Evolutionary conservation across 306 rosid genomes (phyloP).

Genomic region (Arachis hypogaea): DNA sequence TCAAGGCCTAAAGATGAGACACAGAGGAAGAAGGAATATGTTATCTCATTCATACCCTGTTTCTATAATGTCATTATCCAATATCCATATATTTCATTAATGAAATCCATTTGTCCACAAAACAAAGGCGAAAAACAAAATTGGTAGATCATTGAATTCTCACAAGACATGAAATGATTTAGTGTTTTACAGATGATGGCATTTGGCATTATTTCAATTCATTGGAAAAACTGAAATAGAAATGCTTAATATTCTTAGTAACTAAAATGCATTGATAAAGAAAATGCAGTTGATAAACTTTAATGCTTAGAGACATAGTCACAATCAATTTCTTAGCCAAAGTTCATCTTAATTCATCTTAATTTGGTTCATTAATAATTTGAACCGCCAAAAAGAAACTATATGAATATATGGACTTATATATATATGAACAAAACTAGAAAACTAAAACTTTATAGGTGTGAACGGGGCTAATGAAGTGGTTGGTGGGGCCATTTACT

Average conservation of each 20-base stretch:
- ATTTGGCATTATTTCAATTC: neutral
- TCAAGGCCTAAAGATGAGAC: conserved; percentile 1
- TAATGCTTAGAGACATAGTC: neutral
- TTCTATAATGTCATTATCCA: no score
- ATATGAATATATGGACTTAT: no score
- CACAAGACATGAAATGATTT: neutral
- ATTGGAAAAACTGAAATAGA: neutral
- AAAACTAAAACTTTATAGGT: conserved; percentile 38
- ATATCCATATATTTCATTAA: neutral
- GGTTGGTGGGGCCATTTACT: conserved; percentile 58
- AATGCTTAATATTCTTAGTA: neutral
- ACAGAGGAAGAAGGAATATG: neutral
- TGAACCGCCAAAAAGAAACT: no score
- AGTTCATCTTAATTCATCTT: neutral
- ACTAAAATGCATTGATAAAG: neutral
- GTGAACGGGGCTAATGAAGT: conserved; percentile 57
- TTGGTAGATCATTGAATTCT: neutral
- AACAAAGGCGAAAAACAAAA: neutral
- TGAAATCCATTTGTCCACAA: neutral
- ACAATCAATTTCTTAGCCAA: conserved; percentile 5
- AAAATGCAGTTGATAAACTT: neutral
- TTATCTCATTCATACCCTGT: no score
- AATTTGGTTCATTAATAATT: no score
- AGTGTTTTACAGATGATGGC: neutral
- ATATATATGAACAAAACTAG: neutral